Evolutionary conservation across 768 basidiomycete species (phyloP), one percentile per base, ranked within the genome.

Genomic region (Pisolithus microcarpus): DNA sequence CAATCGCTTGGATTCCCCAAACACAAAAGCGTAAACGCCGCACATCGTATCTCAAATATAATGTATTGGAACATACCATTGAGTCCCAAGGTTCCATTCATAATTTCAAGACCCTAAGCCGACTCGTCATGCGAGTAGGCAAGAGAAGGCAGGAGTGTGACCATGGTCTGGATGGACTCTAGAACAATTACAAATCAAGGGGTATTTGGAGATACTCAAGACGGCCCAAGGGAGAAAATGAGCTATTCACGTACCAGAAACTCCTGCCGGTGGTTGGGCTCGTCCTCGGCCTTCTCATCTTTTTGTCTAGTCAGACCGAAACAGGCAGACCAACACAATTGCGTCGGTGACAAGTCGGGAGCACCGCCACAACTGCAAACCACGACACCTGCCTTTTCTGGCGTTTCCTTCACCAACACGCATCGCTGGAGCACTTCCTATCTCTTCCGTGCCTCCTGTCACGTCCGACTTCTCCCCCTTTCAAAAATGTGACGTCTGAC

Each of bases 341-440:
- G 63, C 62, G 24, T 57, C 54, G 53, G 54, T 34, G 4, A 49
- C 18, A 54, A 52, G 51, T 52, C 49, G 45, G 50, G 37, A 11
- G 43, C 52, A 64, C 58, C 56, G 56, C 53, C 63, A 61, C 58
- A 36, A n/a, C 24, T 43, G 43, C 8, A 43, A 28, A 61, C 52
- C 55, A 64, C 58, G 56, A 61, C 55, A 10, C 56, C 34, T 64
- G 42, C 62, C 58, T 55, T 58, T 61, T 58, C 37, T 15, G 34
- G 44, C 53, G 52, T 47, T 31, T 51, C 38, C n/a, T 13, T 34
- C 11, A 11, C 34, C 31, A 34, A 9, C 7, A 28, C 28, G 28
- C 21, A 4, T 23, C n/a, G n/a, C n/a, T n/a, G n/a, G n/a, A n/a
- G n/a, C n/a, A n/a, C 26, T 13, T 16, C 43, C 16, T 7, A 11